These are phyloP conservation scores for Yamadazyma atmosphaerica DNA, from an alignment of 1,139 yeast genomes.

Conservation along the genomic window DNA sequence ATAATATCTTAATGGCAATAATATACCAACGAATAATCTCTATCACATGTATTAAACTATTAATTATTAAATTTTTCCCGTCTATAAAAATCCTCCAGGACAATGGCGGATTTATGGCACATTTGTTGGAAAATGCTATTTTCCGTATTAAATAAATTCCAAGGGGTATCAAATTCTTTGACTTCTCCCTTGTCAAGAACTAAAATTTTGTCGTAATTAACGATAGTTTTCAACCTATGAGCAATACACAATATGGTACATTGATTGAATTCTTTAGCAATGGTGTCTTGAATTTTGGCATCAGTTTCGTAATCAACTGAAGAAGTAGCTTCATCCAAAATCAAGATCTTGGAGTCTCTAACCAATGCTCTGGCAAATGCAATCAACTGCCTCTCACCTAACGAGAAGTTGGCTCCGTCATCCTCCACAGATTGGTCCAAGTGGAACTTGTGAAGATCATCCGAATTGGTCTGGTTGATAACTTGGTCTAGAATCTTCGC, in stretches of 20 bases:
- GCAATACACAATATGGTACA: conserved; percentile 59
- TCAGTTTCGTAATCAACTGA: conserved; percentile 60
- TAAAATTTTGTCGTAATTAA: conserved; percentile 50
- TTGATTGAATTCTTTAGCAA: conserved; percentile 41
- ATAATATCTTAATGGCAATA: no score
- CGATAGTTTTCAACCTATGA: conserved; percentile 53
- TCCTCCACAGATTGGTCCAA: conserved; percentile 51
- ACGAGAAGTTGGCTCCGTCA: conserved; percentile 52
- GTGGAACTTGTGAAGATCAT: conserved; percentile 41
- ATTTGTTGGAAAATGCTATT: conserved; percentile 42
- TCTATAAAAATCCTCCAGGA: conserved; percentile 11
- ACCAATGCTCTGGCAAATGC: conserved; percentile 57
- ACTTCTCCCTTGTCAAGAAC: conserved; percentile 53
- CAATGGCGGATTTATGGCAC: conserved; percentile 37
- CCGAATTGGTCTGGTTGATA: conserved; percentile 22
- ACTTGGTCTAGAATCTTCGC: conserved; percentile 17
- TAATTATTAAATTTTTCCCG: no score
- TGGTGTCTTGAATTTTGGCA: conserved; percentile 49
- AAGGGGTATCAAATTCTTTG: conserved; percentile 51
- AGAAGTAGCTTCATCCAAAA: conserved; percentile 58
- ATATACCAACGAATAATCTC: no score
- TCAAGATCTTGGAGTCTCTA: conserved; percentile 47
- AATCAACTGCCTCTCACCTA: conserved; percentile 55
- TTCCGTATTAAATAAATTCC: conserved; percentile 29
- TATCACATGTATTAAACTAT: no score